Evolutionary conservation across 1,284 basidiomycete species (phyloP).

Genomic region (Irpex rosettiformis): DNA sequence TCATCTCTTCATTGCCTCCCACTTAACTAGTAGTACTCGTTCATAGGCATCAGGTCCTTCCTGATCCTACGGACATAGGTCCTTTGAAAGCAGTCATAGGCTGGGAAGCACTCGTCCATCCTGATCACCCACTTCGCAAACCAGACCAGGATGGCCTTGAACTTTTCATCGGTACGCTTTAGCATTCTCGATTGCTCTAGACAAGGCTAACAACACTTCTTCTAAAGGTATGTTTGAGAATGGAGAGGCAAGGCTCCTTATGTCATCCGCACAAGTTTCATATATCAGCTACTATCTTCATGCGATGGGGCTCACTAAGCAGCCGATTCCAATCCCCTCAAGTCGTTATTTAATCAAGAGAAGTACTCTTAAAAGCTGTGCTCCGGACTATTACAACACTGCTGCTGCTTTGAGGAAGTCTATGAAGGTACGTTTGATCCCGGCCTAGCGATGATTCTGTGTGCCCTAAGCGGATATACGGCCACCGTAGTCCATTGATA

Average conservation of each 20-base stretch:
- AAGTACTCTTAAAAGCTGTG: slow-evolving; percentile 50
- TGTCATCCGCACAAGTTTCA: slow-evolving; percentile 80
- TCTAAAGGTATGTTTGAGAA: slow-evolving; percentile 53
- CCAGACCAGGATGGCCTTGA: slow-evolving; percentile 61
- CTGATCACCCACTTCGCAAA: slow-evolving; percentile 69
- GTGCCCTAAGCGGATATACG: too few species aligned
- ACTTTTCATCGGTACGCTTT: slow-evolving; percentile 71
- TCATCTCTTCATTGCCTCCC: not conserved
- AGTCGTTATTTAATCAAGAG: slow-evolving; percentile 64
- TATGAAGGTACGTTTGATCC: slow-evolving; percentile 44
- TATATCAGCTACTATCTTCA: slow-evolving; percentile 84
- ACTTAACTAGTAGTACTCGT: not conserved
- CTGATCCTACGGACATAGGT: slow-evolving; percentile 47
- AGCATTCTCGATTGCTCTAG: not conserved
- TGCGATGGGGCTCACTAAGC: slow-evolving; percentile 63
- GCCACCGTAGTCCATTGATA: slow-evolving; percentile 77
- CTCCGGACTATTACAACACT: slow-evolving; percentile 54
- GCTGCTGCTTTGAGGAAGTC: slow-evolving; percentile 52
- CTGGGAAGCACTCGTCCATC: slow-evolving; percentile 59
- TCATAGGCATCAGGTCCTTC: slow-evolving; percentile 41
- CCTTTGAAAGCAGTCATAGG: slow-evolving; percentile 69
- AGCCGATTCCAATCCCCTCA: slow-evolving; percentile 65
- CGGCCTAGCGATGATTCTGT: too few species aligned
- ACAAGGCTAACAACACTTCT: not conserved
- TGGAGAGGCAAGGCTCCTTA: slow-evolving; percentile 69